These are phyloP conservation scores for Aspergillus sp. DNA, from an alignment of 2,329 filamentous ascomycete genomes.

Conservation along the genomic window DNA sequence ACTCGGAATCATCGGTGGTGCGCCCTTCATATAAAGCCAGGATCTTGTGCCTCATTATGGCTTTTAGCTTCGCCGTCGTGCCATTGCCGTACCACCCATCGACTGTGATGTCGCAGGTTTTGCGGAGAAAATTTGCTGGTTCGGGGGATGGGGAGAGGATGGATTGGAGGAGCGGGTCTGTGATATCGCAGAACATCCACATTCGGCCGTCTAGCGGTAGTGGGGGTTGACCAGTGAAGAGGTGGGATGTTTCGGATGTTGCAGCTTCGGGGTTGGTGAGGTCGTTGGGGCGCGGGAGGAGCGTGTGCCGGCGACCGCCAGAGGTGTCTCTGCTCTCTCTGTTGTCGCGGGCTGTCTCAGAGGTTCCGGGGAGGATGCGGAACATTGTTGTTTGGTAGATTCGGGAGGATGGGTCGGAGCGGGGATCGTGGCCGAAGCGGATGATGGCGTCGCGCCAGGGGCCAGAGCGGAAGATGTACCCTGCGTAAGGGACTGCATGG, in stretches of 20 bases:
- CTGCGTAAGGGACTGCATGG: slow-evolving; percentile 76
- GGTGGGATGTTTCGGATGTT: slow-evolving; percentile 50
- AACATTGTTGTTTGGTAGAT: slow-evolving; percentile 89
- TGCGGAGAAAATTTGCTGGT: slow-evolving; percentile 53
- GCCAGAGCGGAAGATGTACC: slow-evolving; percentile 89
- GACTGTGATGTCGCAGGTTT: slow-evolving; percentile 57
- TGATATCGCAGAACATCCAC: slow-evolving; percentile 93
- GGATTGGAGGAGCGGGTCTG: slow-evolving; percentile 69
- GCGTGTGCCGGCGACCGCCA: slow-evolving; percentile 28
- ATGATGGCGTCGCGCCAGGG: slow-evolving; percentile 90
- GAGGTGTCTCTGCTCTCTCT: not conserved
- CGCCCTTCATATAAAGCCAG: slow-evolving; percentile 56
- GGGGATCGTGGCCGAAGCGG: slow-evolving; percentile 81
- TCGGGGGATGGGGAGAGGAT: slow-evolving; percentile 62
- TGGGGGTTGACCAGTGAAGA: slow-evolving; percentile 74
- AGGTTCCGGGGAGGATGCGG: slow-evolving; percentile 56
- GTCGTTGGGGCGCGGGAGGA: slow-evolving; percentile 21
- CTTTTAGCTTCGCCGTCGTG: slow-evolving; percentile 77
- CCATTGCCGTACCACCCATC: slow-evolving; percentile 87
- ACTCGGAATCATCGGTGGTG: slow-evolving; percentile 35
- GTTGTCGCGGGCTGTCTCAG: slow-evolving; percentile 24
- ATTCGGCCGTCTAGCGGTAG: slow-evolving; percentile 80
- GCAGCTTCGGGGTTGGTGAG: slow-evolving; percentile 7
- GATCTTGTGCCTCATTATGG: slow-evolving; percentile 86
- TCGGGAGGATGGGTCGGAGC: slow-evolving; percentile 71